A percentile compares a stretch with the other conserved stretches of the same genome.
These are phyloP conservation scores for Acanthamoeba healyi DNA, from an alignment of 208 protist species.

Conservation along the genomic window DNA sequence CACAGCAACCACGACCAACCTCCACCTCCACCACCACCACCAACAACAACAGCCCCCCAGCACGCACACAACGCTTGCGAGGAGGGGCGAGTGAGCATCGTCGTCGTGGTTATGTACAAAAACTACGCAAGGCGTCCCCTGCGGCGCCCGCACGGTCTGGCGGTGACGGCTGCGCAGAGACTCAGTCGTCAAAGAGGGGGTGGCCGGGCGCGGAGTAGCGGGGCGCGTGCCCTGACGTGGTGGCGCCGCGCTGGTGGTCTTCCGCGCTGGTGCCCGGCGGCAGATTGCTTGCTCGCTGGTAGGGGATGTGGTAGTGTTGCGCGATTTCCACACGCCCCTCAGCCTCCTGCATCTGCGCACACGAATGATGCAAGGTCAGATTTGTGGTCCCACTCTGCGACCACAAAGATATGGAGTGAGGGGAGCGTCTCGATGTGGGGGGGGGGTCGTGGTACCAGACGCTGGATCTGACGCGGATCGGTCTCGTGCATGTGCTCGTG, in stretches of 20 bases:
- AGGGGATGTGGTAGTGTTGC: slow-evolving; percentile 34
- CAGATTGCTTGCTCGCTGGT: slow-evolving; percentile 8
- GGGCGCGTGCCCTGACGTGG: not conserved
- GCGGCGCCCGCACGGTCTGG: not conserved
- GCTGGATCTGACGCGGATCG: not conserved
- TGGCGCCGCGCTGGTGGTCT: not conserved
- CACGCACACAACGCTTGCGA: no score
- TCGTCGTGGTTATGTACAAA: not conserved
- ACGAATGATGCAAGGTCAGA: not conserved
- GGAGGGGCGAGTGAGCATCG: no score
- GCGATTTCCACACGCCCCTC: not conserved
- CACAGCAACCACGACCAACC: no score
- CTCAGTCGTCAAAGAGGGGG: slow-evolving; percentile 11
- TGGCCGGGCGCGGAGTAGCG: not conserved
- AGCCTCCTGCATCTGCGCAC: not conserved
- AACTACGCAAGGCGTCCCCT: no score
- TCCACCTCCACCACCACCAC: no score
- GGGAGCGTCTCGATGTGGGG: no score
- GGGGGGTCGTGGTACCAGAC: not conserved
- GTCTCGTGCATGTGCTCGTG: slow-evolving; percentile 34
- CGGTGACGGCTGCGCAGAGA: not conserved
- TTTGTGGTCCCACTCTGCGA: not conserved
- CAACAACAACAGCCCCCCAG: no score
- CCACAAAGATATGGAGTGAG: no score
- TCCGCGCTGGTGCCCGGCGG: slow-evolving; percentile 13